A percentile compares a stretch with the other conserved stretches of the same genome.
Conservation (phyloP, 73 alveolate species). For the Paramecium caudatum region DNA sequence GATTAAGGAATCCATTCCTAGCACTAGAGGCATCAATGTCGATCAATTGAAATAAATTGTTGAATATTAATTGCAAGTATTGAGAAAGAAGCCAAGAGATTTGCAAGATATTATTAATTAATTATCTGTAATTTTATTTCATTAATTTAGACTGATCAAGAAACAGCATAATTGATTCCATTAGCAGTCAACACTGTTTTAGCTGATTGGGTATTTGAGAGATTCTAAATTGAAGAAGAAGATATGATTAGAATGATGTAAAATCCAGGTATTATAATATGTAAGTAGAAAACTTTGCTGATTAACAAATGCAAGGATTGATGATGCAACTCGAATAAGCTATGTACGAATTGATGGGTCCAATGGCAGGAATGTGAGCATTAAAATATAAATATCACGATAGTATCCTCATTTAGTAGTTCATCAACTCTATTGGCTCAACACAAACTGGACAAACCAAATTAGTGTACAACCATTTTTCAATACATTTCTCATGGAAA, state of each 20-base stretch:
- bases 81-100: neutral
- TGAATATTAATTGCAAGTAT: neutral
- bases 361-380: neutral
- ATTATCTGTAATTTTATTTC: neutral
- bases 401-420: slow-evolving; percentile 27
- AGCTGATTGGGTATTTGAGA: slow-evolving; percentile 31
- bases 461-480: slow-evolving; percentile 12
- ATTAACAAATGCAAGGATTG: neutral
- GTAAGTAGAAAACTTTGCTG: neutral
- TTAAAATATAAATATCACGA: neutral
- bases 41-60: neutral
- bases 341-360: slow-evolving; percentile 4
- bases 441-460: slow-evolving; percentile 41
- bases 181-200: slow-evolving; percentile 27
- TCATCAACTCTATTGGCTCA: slow-evolving; percentile 38
- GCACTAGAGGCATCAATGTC: neutral
- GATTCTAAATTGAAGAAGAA: slow-evolving; percentile 42
- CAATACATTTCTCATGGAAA: slow-evolving; percentile 34
- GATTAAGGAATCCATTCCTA: neutral
- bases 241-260: slow-evolving; percentile 20
- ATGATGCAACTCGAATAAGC: slow-evolving; percentile 14
- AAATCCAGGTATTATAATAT: neutral
- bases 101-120: neutral
- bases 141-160: neutral
- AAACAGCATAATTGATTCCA: slow-evolving; percentile 7